Evolutionary conservation across 805 yeast species (phyloP).

Genomic region (Ogataea allantospora): DNA sequence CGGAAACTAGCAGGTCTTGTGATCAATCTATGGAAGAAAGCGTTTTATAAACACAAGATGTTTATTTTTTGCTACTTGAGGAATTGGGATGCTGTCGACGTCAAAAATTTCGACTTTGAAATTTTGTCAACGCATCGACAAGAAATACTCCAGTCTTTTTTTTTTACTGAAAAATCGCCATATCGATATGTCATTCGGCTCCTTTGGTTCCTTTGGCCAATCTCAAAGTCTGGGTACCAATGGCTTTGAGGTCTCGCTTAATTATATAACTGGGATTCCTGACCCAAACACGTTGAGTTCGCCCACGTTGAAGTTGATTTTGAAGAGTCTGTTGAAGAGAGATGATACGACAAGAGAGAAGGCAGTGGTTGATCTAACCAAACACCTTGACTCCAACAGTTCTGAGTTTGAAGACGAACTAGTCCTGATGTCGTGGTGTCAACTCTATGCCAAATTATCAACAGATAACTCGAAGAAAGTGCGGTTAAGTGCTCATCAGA

Average conservation of each 20-base stretch:
- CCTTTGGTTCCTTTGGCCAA: conserved; percentile 12
- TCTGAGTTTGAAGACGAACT: conserved; percentile 47
- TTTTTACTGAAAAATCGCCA: neutral
- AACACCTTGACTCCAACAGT: conserved; percentile 30
- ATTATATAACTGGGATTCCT: conserved; percentile 76
- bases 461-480: conserved; percentile 68
- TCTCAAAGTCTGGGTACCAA: conserved; percentile 34
- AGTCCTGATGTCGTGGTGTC: conserved; percentile 67
- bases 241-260: conserved; percentile 58
- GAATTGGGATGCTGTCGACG: conserved; percentile 4
- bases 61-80: conserved; percentile 11
- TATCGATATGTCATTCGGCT: conserved; percentile 20
- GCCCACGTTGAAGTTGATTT: conserved; percentile 52
- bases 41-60: conserved; percentile 8
- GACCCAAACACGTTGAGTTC: conserved; percentile 55
- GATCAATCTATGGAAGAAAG: conserved; percentile 4
- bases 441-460: conserved; percentile 76
- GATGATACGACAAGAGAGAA: conserved; percentile 85
- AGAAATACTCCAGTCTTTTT: neutral
- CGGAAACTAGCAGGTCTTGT: conserved; percentile 6
- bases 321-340: conserved; percentile 73
- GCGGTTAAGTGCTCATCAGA: conserved; percentile 59
- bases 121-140: conserved; percentile 4
- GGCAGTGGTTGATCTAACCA: conserved; percentile 57
- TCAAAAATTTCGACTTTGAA: neutral